phyloP scores from a whole-genome alignment of 2,329 filamentous ascomycete species.

The Hypoxylon sp. region DNA sequence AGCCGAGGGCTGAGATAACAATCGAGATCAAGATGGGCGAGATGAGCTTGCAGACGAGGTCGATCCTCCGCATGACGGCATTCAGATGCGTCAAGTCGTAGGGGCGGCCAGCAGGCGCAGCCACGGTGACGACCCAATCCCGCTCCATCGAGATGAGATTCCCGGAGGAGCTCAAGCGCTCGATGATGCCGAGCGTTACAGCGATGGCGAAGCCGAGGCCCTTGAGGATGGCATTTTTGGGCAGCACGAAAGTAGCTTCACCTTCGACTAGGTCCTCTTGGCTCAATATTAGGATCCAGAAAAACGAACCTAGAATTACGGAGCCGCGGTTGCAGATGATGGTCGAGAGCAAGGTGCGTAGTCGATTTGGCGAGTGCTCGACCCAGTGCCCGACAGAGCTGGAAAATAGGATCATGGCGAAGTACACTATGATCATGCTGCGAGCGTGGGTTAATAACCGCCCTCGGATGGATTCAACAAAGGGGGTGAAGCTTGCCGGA shows the following conservation, averaged over 20 bases:
- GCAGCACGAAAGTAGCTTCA: conserved; percentile 42
- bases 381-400: conserved; percentile 61
- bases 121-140: conserved; percentile 61
- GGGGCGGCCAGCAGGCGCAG: conserved; percentile 50
- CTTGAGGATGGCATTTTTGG: conserved; percentile 51
- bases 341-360: conserved; percentile 60
- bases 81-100: conserved; percentile 64
- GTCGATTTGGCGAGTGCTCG: conserved; percentile 57
- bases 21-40: conserved; percentile 67
- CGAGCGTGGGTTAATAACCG: conserved; percentile 20
- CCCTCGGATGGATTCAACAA: background rate
- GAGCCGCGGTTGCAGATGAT: conserved; percentile 60
- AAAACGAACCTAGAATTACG: conserved; percentile 58
- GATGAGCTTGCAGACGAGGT: conserved; percentile 70
- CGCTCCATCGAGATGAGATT: conserved; percentile 64
- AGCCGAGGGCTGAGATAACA: conserved; percentile 61
- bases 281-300: conserved; percentile 59
- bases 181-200: conserved; percentile 58
- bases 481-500: conserved; percentile 53
- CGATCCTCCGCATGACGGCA: conserved; percentile 69
- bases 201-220: conserved; percentile 56
- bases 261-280: conserved; percentile 46
- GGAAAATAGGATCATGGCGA: conserved; percentile 60
- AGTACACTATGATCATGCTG: conserved; percentile 55
- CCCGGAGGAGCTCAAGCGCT: conserved; percentile 59